Evolutionary conservation across 2,329 filamentous ascomycete species (phyloP).

Genomic region (Elsinoe arachidis): DNA sequence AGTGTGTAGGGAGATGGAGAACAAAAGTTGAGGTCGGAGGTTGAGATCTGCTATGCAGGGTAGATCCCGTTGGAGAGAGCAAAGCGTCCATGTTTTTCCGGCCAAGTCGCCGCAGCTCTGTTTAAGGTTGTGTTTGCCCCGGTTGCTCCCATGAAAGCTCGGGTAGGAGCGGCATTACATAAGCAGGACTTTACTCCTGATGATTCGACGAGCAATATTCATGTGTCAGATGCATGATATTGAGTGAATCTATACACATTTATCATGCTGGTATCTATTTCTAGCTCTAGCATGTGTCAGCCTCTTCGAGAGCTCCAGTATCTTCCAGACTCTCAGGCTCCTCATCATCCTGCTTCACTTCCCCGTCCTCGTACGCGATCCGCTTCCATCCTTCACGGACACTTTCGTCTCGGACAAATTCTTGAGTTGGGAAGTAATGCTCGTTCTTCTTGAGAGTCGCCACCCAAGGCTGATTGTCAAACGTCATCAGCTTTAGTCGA

Average conservation of each 20-base stretch:
- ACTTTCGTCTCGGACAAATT: conserved; percentile 51
- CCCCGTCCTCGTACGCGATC: conserved; percentile 45
- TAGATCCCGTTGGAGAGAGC: conserved; percentile 10
- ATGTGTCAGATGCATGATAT: not conserved
- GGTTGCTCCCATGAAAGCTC: not conserved
- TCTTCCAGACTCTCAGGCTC: conserved; percentile 18
- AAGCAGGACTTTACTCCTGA: not conserved
- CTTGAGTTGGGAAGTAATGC: conserved; percentile 72
- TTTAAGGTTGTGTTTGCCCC: not conserved
- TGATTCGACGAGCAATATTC: not conserved
- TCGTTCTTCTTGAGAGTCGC: conserved; percentile 99
- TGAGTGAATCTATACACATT: not conserved
- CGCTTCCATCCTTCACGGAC: conserved; percentile 49
- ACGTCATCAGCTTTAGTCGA: conserved; percentile 92
- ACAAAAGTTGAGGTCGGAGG: conserved; percentile 3
- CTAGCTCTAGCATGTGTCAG: not conserved
- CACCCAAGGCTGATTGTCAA: conserved; percentile 98
- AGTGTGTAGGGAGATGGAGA: not conserved
- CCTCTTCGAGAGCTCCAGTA: conserved; percentile 1
- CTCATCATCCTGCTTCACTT: conserved; percentile 27
- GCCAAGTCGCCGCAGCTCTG: conserved; percentile 2
- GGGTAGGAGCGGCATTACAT: conserved; percentile 2
- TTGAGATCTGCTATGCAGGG: conserved; percentile 10
- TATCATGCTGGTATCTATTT: not conserved
- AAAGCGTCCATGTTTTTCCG: conserved; percentile 8